phyloP scores from a whole-genome alignment of 108 stramenopile genomes.

The Skeletonema grethae region DNA sequence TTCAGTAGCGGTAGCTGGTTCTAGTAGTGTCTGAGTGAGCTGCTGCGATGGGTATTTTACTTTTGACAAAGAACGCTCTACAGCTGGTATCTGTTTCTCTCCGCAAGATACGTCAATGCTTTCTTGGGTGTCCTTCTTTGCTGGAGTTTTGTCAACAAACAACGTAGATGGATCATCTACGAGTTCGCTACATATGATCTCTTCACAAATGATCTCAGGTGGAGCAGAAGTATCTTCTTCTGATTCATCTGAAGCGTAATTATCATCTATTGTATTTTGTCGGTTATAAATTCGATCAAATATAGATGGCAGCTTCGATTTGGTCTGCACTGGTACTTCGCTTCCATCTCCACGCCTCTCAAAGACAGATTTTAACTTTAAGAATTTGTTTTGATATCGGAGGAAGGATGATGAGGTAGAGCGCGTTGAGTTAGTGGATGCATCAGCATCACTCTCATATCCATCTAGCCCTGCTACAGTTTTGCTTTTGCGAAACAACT shows the following conservation, averaged over 20 bases:
- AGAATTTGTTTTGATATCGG: constrained; percentile 33
- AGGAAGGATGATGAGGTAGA: constrained; percentile 37
- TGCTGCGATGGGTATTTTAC: not conserved
- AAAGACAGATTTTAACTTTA: constrained; percentile 18
- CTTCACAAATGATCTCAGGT: constrained; percentile 11
- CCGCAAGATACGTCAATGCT: not conserved
- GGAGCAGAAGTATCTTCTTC: constrained; percentile 20
- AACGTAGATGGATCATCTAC: not conserved
- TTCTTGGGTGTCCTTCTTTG: not conserved
- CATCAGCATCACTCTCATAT: constrained; percentile 25
- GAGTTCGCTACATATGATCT: constrained; percentile 6
- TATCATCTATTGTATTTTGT: constrained; percentile 35
- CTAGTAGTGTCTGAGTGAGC: not conserved
- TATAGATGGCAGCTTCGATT: constrained; percentile 18
- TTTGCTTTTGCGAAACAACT: not conserved
- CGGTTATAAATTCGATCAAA: constrained; percentile 40
- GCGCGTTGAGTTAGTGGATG: constrained; percentile 23
- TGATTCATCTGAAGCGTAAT: constrained; percentile 20
- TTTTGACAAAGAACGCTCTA: not conserved
- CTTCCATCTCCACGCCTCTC: constrained; percentile 29
- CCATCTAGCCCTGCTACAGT: constrained; percentile 4
- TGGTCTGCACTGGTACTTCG: constrained; percentile 28
- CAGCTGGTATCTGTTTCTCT: not conserved
- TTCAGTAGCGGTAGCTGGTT: not conserved
- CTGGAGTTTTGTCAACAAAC: not conserved